Percentiles rank a stretch among this genome's conserved stretches.
Conservation (phyloP, 495 filamentous ascomycete species). For the Durotheca rogersii region DNA sequence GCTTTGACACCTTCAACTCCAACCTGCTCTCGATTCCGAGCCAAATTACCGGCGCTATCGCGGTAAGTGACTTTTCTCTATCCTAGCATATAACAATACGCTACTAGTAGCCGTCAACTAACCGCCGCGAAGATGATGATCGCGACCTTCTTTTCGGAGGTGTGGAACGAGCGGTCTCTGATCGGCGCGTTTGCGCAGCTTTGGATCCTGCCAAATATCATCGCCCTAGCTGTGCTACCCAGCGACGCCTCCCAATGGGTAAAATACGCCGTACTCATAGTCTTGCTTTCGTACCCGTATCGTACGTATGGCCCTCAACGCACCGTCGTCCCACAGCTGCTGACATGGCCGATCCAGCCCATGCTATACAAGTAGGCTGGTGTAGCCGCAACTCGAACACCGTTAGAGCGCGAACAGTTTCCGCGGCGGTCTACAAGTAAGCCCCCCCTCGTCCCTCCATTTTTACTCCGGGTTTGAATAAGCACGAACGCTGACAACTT, state of each 20-base stretch:
- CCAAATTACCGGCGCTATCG: slow-evolving; percentile 1
- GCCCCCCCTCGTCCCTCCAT: background rate
- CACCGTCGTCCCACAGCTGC: too few relatives aligned
- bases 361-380: slow-evolving; percentile 58
- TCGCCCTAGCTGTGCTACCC: slow-evolving; percentile 51
- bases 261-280: slow-evolving; percentile 48
- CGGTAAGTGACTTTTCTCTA: slow-evolving; percentile 12
- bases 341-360: slow-evolving; percentile 18
- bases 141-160: slow-evolving; percentile 57
- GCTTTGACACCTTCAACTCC: slow-evolving; percentile 66
- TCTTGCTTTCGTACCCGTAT: slow-evolving; percentile 44
- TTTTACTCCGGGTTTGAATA: too few relatives aligned
- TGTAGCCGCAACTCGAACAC: slow-evolving; percentile 59
- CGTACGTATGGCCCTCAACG: slow-evolving; percentile 41
- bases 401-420: slow-evolving; percentile 60
- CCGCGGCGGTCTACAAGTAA: slow-evolving; percentile 22
- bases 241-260: slow-evolving; percentile 42
- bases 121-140: slow-evolving; percentile 34
- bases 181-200: slow-evolving; percentile 52
- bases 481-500: background rate
- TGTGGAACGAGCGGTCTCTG: slow-evolving; percentile 54
- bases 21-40: slow-evolving; percentile 69
- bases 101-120: slow-evolving; percentile 3
- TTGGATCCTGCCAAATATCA: slow-evolving; percentile 55
- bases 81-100: slow-evolving; percentile 6